phyloP scores from a whole-genome alignment of 2,329 filamentous ascomycete genomes.

The Chaetomiaceae sp. region DNA sequence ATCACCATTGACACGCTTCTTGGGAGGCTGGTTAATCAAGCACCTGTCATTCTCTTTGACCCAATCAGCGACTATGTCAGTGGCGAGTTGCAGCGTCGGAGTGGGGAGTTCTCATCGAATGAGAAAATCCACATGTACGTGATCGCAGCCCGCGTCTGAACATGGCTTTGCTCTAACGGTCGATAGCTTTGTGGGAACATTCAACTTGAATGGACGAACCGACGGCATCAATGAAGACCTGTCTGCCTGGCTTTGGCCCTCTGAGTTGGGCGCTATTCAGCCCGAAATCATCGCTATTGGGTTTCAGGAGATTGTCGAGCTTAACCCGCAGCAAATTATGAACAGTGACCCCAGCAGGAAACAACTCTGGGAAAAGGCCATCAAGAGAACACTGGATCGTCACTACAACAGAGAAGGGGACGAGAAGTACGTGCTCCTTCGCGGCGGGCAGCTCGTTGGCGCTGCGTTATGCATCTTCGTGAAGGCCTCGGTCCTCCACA shows the following conservation, averaged over 20 bases:
- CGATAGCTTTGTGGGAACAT: slow-evolving; percentile 65
- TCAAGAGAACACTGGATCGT: slow-evolving; percentile 69
- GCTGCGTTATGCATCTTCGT: slow-evolving; percentile 91
- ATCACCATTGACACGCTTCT: slow-evolving; percentile 92
- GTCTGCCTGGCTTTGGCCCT: slow-evolving; percentile 76
- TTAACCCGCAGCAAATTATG: slow-evolving; percentile 98
- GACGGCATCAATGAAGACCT: slow-evolving; percentile 73
- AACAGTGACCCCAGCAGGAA: slow-evolving; percentile 87
- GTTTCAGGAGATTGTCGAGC: slow-evolving; percentile 97
- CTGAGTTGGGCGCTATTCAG: slow-evolving; percentile 50
- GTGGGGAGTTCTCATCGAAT: slow-evolving; percentile 67
- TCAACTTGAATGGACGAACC: slow-evolving; percentile 88
- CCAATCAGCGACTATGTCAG: slow-evolving; percentile 90
- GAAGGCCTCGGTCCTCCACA: slow-evolving; percentile 64
- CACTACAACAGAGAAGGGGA: slow-evolving; percentile 58
- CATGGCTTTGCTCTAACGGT: slow-evolving; percentile 20
- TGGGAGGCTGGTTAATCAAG: slow-evolving; percentile 76
- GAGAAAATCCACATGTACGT: slow-evolving; percentile 69
- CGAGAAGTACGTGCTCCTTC: slow-evolving; percentile 79
- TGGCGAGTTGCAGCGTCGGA: slow-evolving; percentile 62
- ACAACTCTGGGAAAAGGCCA: slow-evolving; percentile 78
- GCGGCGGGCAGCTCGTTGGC: slow-evolving; percentile 90
- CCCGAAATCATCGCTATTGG: slow-evolving; percentile 86
- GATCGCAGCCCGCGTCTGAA: neutral
- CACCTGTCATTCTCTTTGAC: slow-evolving; percentile 80